Evolutionary conservation across 2,329 filamentous ascomycete genomes (phyloP).

Genomic region (Paraconiothyrium sp.): DNA sequence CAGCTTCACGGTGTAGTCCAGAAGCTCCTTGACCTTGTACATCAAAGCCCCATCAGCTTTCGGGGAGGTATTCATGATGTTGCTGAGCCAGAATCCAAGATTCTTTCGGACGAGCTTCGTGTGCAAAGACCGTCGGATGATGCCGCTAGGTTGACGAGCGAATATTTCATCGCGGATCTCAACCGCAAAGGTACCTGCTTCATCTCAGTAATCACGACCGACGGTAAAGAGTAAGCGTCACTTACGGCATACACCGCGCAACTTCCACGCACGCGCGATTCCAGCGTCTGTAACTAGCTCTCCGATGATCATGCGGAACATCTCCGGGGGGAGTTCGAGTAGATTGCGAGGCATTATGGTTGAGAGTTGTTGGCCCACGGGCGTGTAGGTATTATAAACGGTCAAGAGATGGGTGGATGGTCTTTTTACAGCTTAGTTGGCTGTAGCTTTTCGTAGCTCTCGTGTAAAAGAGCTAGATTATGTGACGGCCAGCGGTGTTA

Average conservation of each 20-base stretch:
- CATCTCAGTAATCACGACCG: too few relatives aligned
- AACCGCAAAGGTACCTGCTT: not conserved
- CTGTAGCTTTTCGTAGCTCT: too few relatives aligned
- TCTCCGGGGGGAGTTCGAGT: not conserved
- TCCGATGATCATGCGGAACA: not conserved
- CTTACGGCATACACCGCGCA: not conserved
- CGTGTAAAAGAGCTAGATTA: too few relatives aligned
- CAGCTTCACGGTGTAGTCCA: not conserved
- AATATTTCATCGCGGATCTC: not conserved
- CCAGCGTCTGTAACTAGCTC: not conserved
- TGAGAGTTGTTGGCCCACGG: not conserved
- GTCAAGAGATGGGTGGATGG: too few relatives aligned
- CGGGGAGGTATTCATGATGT: not conserved
- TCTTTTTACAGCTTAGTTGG: too few relatives aligned
- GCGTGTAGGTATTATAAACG: too few relatives aligned
- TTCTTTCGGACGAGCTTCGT: not conserved
- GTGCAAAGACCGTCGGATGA: not conserved
- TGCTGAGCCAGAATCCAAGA: not conserved
- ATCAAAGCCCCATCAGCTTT: not conserved
- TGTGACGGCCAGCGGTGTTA: too few relatives aligned
- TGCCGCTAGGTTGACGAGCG: not conserved
- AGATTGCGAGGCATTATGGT: not conserved
- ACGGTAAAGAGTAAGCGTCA: not conserved
- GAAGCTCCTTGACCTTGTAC: not conserved
- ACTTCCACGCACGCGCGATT: not conserved